These are phyloP conservation scores for Polyrhizophydium stewartii DNA, from an alignment of 371 early-diverging fungal genomes.

Conservation along the genomic window DNA sequence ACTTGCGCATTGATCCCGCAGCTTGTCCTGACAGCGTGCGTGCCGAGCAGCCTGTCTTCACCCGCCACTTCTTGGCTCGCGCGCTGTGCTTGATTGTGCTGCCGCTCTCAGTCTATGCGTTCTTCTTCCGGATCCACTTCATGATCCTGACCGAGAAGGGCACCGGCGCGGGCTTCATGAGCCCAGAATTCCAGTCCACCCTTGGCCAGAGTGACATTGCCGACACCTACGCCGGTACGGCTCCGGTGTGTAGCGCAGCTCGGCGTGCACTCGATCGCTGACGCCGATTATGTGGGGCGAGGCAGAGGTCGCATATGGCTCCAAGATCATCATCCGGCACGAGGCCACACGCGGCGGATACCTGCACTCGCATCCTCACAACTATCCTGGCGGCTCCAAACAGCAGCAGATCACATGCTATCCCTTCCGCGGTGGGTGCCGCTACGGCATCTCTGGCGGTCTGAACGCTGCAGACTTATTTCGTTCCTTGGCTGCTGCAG, in stretches of 20 bases:
- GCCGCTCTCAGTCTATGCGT: conserved; percentile 76
- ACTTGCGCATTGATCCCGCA: background rate
- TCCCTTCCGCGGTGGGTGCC: conserved; percentile 43
- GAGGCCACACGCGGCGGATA: conserved; percentile 69
- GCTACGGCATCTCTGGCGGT: no score
- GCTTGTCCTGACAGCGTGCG: background rate
- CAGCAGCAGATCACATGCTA: conserved; percentile 94
- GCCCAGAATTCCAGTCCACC: conserved; percentile 83
- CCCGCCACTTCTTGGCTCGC: conserved; percentile 42
- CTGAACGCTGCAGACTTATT: no score
- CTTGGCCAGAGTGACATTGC: conserved; percentile 61
- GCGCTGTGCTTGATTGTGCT: conserved; percentile 65
- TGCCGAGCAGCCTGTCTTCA: conserved; percentile 42
- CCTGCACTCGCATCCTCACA: conserved; percentile 75
- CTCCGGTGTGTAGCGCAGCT: no score
- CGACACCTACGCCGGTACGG: conserved; percentile 23
- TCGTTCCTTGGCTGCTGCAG: conserved; percentile 14
- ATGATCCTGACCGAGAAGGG: conserved; percentile 55
- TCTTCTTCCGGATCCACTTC: conserved; percentile 78
- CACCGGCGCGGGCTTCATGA: conserved; percentile 85
- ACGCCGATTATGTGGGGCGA: background rate
- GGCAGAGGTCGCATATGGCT: conserved; percentile 65
- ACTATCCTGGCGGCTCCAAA: conserved; percentile 80
- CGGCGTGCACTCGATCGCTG: no score
- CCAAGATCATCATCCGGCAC: conserved; percentile 78